Evolutionary conservation across 805 yeast species (phyloP).

Genomic region (Lipomyces starkeyi): DNA sequence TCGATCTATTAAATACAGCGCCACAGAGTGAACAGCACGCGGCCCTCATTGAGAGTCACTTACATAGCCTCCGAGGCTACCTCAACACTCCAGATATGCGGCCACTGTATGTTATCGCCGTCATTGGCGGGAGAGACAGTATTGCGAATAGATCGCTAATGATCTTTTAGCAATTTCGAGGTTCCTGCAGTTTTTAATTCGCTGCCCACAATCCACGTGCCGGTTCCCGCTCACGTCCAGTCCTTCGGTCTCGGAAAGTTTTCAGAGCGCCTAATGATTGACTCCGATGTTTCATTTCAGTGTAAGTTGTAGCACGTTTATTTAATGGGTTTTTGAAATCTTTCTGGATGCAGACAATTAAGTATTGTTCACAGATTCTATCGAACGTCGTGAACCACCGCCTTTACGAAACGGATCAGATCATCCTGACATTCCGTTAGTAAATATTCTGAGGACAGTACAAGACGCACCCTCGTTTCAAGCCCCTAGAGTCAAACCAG

Average conservation of each 20-base stretch:
- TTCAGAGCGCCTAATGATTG: conserved; percentile 18
- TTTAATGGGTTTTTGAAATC: too few species aligned
- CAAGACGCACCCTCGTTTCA: conserved; percentile 11
- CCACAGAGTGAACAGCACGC: conserved; percentile 12
- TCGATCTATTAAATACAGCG: conserved; percentile 19
- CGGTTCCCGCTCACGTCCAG: not conserved
- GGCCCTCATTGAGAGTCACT: conserved; percentile 19
- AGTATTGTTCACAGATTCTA: conserved; percentile 2
- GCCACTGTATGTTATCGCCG: conserved; percentile 18
- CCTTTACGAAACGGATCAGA: conserved; percentile 2
- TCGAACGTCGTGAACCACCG: conserved; percentile 5
- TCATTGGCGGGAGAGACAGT: not conserved
- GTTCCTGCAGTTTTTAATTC: conserved; percentile 21
- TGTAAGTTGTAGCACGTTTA: conserved; percentile 8
- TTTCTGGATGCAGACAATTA: not conserved
- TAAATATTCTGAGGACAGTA: conserved; percentile 13
- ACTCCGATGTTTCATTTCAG: conserved; percentile 26
- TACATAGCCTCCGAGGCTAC: conserved; percentile 20
- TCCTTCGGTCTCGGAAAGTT: conserved; percentile 20
- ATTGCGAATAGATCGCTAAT: conserved; percentile 3
- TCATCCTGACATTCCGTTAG: conserved; percentile 12
- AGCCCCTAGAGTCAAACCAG: not conserved
- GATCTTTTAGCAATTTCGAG: not conserved
- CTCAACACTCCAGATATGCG: conserved; percentile 20
- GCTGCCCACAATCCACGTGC: conserved; percentile 15